Conservation (phyloP, 371 early-diverging fungal species). For the Circinella minor region DNA sequence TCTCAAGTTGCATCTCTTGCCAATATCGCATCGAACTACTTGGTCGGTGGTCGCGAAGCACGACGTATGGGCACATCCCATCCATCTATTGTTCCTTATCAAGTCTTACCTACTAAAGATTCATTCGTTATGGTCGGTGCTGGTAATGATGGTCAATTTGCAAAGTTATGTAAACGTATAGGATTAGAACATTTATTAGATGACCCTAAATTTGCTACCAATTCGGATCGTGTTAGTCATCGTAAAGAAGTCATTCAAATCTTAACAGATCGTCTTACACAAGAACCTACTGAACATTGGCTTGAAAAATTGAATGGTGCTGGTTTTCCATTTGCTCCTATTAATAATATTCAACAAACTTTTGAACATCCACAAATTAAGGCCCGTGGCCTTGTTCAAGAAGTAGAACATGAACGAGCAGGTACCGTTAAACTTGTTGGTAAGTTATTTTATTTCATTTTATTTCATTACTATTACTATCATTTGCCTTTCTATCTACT, state of each 20-base stretch:
- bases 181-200: constrained; percentile 53
- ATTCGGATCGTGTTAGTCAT: constrained; percentile 75
- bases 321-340: constrained; percentile 86
- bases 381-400: constrained; percentile 77
- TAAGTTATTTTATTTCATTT: constrained; percentile 6
- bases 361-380: constrained; percentile 88
- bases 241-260: constrained; percentile 64
- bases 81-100: constrained; percentile 92
- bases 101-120: constrained; percentile 84
- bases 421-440: constrained; percentile 81
- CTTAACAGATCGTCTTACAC: constrained; percentile 54
- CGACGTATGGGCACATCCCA: constrained; percentile 88
- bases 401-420: constrained; percentile 81
- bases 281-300: constrained; percentile 66
- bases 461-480: neutral
- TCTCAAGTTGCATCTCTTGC: constrained; percentile 87
- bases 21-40: constrained; percentile 86
- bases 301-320: constrained; percentile 64
- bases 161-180: constrained; percentile 60
- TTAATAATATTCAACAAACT: constrained; percentile 84
- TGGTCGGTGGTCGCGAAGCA: constrained; percentile 83
- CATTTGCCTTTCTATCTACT: too few species aligned
- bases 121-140: constrained; percentile 87
- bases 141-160: constrained; percentile 88
- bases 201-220: constrained; percentile 64